These are phyloP conservation scores for Penicillium vulpinum DNA, from an alignment of 2,329 filamentous ascomycete species.

Conservation along the genomic window DNA sequence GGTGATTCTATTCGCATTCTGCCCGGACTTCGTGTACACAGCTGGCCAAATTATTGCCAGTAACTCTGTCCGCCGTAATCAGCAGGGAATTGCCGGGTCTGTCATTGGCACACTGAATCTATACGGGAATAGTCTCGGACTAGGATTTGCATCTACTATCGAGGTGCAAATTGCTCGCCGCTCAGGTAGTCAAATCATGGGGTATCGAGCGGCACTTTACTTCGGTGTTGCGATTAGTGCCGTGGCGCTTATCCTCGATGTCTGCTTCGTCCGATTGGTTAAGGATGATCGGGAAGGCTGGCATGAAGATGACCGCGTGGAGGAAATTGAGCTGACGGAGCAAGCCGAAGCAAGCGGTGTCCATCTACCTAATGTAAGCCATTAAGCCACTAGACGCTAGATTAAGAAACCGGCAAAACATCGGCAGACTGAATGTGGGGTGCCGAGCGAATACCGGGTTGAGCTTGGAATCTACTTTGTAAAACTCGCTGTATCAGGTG, in stretches of 20 bases:
- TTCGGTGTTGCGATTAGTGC: slow-evolving; percentile 34
- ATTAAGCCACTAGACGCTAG: background rate
- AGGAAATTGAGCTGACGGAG: slow-evolving; percentile 15
- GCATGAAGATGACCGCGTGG: slow-evolving; percentile 20
- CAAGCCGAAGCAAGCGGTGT: slow-evolving; percentile 12
- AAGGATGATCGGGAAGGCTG: slow-evolving; percentile 39
- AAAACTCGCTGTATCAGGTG: background rate
- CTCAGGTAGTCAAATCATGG: slow-evolving; percentile 20
- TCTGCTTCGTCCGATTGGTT: slow-evolving; percentile 33
- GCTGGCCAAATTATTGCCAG: slow-evolving; percentile 57
- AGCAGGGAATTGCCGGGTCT: slow-evolving; percentile 55
- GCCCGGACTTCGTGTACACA: slow-evolving; percentile 53
- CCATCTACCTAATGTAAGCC: background rate
- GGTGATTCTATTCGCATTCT: slow-evolving; percentile 38
- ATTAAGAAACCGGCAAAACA: background rate
- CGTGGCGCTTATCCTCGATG: slow-evolving; percentile 30
- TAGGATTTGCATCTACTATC: slow-evolving; percentile 49
- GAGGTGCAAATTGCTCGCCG: slow-evolving; percentile 29
- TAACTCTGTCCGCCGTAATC: slow-evolving; percentile 49
- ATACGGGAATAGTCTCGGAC: slow-evolving; percentile 46
- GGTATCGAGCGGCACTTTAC: slow-evolving; percentile 35
- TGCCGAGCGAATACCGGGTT: background rate
- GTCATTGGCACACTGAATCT: slow-evolving; percentile 50
- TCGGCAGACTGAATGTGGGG: slow-evolving; percentile 7
- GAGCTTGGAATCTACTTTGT: background rate